These are phyloP conservation scores for Dendrothele bispora DNA, from an alignment of 768 basidiomycete species.

Conservation along the genomic window DNA sequence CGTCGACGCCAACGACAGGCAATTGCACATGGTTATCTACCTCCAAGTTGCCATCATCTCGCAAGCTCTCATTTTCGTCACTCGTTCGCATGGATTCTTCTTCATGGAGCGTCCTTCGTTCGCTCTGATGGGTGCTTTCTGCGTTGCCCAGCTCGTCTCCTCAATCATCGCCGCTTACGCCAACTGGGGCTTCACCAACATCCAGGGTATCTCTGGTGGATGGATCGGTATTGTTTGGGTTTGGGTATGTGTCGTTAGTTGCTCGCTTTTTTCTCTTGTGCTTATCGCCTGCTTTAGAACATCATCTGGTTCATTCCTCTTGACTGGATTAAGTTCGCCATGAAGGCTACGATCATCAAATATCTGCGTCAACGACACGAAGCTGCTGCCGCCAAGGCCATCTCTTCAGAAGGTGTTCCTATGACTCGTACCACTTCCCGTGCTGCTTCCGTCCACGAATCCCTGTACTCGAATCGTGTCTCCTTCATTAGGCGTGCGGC, in stretches of 20 bases:
- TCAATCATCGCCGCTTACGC: constrained; percentile 95
- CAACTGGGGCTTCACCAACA: constrained; percentile 92
- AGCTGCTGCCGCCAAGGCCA: constrained; percentile 37
- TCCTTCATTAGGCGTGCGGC: constrained; percentile 88
- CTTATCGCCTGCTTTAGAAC: constrained; percentile 53
- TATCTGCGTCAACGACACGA: constrained; percentile 67
- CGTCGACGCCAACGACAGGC: constrained; percentile 60
- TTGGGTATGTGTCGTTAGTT: constrained; percentile 61
- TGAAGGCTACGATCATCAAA: constrained; percentile 93
- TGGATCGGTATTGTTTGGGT: constrained; percentile 99
- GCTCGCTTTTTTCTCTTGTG: not conserved
- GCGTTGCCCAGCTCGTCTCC: constrained; percentile 89
- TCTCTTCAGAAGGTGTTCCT: constrained; percentile 57
- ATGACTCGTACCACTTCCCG: constrained; percentile 88
- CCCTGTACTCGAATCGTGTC: constrained; percentile 93
- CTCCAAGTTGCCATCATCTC: constrained; percentile 99
- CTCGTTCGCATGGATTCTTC: constrained; percentile 93
- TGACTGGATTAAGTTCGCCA: constrained; percentile 93
- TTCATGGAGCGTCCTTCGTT: constrained; percentile 94
- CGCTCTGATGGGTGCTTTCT: constrained; percentile 89
- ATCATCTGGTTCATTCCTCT: constrained; percentile 95
- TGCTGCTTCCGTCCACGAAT: constrained; percentile 86
- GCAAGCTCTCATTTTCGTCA: constrained; percentile 96
- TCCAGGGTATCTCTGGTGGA: constrained; percentile 77
- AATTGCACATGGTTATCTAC: constrained; percentile 89